A percentile compares a stretch with the other conserved stretches of the same genome.
phyloP scores from a whole-genome alignment of 2,329 filamentous ascomycete genomes.

The Talaromyces sp. region DNA sequence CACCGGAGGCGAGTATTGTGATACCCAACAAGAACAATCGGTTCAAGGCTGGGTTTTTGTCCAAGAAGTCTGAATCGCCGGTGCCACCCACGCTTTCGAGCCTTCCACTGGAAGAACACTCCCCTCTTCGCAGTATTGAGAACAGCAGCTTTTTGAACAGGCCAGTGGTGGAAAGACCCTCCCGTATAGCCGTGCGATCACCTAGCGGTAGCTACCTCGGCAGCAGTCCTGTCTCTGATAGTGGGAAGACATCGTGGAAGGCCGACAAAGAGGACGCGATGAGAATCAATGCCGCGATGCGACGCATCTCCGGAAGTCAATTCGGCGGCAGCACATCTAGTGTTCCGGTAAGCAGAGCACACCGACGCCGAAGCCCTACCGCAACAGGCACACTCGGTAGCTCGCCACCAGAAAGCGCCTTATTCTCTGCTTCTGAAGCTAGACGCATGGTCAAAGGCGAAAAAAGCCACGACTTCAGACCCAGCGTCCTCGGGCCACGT shows the following conservation, averaged over 20 bases:
- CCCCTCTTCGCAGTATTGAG: constrained; percentile 54
- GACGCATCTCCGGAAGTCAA: constrained; percentile 49
- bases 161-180: constrained; percentile 40
- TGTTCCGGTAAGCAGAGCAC: constrained; percentile 40
- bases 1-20: constrained; percentile 58
- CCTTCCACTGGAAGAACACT: constrained; percentile 54
- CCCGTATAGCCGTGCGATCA: constrained; percentile 38
- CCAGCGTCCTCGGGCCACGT: constrained; percentile 60
- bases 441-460: constrained; percentile 64
- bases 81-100: constrained; percentile 57
- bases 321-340: constrained; percentile 38
- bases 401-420: constrained; percentile 52
- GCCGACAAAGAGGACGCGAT: constrained; percentile 50
- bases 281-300: constrained; percentile 55
- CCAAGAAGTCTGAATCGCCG: constrained; percentile 67
- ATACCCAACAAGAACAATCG: constrained; percentile 65
- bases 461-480: constrained; percentile 54
- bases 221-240: constrained; percentile 42
- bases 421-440: constrained; percentile 65
- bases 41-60: constrained; percentile 85
- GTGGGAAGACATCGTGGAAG: constrained; percentile 46
- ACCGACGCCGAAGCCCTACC: constrained; percentile 57
- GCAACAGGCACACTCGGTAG: constrained; percentile 44
- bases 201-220: constrained; percentile 35
- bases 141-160: constrained; percentile 49